Evolutionary conservation across 2,329 filamentous ascomycete genomes (phyloP), one percentile per base, ranked within the genome.

Genomic region (Calonectria leucothoes): DNA sequence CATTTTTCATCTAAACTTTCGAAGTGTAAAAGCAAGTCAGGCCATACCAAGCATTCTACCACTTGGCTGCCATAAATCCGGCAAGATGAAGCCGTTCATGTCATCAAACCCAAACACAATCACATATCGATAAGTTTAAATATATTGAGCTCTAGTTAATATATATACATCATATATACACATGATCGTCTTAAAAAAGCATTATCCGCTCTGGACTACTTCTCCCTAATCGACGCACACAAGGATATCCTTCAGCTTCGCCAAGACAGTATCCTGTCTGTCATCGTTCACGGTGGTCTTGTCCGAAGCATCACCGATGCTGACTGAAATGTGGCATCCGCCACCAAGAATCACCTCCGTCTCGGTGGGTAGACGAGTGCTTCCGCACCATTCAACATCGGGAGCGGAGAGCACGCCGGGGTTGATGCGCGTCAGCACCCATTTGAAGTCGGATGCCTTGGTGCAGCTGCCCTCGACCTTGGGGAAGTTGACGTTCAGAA

Each of bases 401-500:
- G 84, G 84, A 0, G 84, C 81, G 33, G 88, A 87, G 71, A 91
- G 83, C 12, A 91, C 82, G 3, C 91, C 86, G 39, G 86, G 83
- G 81, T 91, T 89, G 79, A 94, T 91, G 23, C 93, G 87, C 59
- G 87, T 91, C 37, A 94, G 83, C 6, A 94, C 89, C 82, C 90
- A 95, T 77, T 88, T 87, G 86, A 93, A 93, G 68, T 92, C 84
- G 35, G 84, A 83, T 0, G 88, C 82, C 27, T 85, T 84, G 15
- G 84, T 86, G 83, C 93, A 94, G 66, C 82, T 81, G 0, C 81
- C 86, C 7, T 84, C 82, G 2, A 90, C 88, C 71, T 86, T 82
- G 6, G 91, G 91, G 78, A 93, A 93, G 84, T 94, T 94, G 77
- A 94, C 92, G 76, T 94, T 94, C 37, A 94, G 87, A 81, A 88